Evolutionary conservation across 1,139 yeast species (phyloP), one percentile per base, ranked within the genome.

Genomic region (Debaryomycetaceae sp.): DNA sequence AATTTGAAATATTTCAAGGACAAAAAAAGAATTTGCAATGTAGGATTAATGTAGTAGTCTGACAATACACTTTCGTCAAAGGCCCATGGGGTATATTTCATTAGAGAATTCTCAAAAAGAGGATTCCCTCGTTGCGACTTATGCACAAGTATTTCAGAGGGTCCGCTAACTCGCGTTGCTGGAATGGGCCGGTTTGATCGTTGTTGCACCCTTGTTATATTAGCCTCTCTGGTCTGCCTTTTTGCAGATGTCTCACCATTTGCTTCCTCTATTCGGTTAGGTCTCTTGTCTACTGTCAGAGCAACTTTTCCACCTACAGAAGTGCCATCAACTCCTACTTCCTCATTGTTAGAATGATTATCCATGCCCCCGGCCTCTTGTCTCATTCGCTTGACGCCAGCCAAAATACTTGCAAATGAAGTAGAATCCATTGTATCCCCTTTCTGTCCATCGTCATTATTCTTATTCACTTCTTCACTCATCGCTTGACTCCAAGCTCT

Each of bases 1-100:
- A 91, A 66, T 51, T 85, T 84, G 59, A 89, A 95, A 60, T 91
- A 92, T 44, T 86, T 82, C 39, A 91, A 61, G 5, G 94, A 81
- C 16, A 91, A 68, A 49, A 87, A 89, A 5, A 91, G 60, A 2
- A 85, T 79, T 45, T 87, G 83, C 34, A 88, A 70, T 3, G 76
- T 73, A 1, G 81, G 74, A 38, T 79, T 81, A 9, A 89, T 79
- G 40, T 86, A 74, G 52, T 83, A 84, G 53, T 88, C 92, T 4
- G 68, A 67, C 8, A 72, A 53, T n/a, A 72, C 62, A 8, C 59
- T 54, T 14, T 59, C 54, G 43, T 69, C 70, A 44, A 58, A 69
- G 17, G 65, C 48, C 64, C 70, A 67, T 3, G 71, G 63, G 3
- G 65, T 60, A 22, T 54, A 52, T 44, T 69, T 70, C 67, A 71